These are phyloP conservation scores for Blastomyces gilchristii DNA, from an alignment of 2,329 filamentous ascomycete genomes.

Conservation along the genomic window DNA sequence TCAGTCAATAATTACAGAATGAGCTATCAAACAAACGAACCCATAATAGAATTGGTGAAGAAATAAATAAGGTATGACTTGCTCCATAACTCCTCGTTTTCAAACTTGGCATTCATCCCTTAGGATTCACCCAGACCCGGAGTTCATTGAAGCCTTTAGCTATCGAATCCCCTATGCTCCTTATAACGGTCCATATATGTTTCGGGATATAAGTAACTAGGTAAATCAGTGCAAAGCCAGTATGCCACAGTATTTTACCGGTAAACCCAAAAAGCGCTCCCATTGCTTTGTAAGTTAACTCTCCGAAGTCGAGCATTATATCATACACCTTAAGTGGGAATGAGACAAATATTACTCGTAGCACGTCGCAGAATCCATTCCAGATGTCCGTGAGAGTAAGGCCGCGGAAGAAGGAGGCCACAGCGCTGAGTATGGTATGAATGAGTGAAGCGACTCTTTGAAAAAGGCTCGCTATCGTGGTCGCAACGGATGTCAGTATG, in stretches of 20 bases:
- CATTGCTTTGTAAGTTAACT: conserved; percentile 1
- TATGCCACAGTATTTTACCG: conserved; percentile 5
- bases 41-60: too few relatives aligned
- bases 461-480: background rate
- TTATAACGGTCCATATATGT: background rate
- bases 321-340: conserved; percentile 2
- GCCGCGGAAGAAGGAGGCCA: conserved; percentile 6
- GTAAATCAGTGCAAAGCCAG: background rate
- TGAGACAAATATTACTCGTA: background rate
- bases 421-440: conserved; percentile 2
- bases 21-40: background rate
- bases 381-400: conserved; percentile 5
- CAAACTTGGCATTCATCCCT: background rate
- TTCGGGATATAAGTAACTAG: background rate
- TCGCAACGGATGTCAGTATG: background rate
- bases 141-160: background rate
- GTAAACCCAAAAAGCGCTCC: background rate
- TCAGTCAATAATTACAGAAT: background rate
- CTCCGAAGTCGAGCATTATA: background rate
- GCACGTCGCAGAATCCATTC: conserved; percentile 6
- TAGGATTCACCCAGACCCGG: conserved; percentile 5
- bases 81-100: background rate
- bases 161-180: conserved; percentile 2
- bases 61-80: background rate
- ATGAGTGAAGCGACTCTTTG: background rate